A percentile compares a stretch with the other conserved stretches of the same genome.
These are phyloP conservation scores for Ustilago xerochloae DNA, from an alignment of 1,284 basidiomycete genomes.

Conservation along the genomic window DNA sequence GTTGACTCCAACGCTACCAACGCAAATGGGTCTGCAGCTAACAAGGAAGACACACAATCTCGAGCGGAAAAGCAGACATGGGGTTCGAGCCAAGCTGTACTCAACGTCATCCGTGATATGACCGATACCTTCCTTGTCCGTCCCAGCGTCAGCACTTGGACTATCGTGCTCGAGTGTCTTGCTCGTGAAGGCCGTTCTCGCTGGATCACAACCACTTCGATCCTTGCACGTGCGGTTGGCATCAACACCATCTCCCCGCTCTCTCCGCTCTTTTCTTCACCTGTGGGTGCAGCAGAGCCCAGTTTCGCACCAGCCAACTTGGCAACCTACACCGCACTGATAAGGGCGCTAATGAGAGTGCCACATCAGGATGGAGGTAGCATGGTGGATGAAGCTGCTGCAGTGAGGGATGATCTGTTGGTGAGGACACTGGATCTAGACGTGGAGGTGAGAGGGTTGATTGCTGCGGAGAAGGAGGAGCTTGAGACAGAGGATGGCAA, in stretches of 20 bases:
- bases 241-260: constrained; percentile 22
- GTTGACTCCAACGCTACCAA: neutral
- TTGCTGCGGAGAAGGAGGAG: constrained; percentile 4
- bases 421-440: constrained; percentile 27
- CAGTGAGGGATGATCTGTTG: constrained; percentile 39
- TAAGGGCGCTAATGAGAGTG: constrained; percentile 25
- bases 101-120: constrained; percentile 43
- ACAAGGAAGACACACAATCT: neutral
- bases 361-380: constrained; percentile 15
- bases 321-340: constrained; percentile 40
- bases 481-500: constrained; percentile 5
- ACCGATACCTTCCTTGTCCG: constrained; percentile 18
- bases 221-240: constrained; percentile 27
- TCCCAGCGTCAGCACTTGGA: constrained; percentile 38
- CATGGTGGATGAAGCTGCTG: constrained; percentile 23
- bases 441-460: neutral
- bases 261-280: neutral
- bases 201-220: constrained; percentile 11
- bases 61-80: constrained; percentile 7
- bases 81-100: constrained; percentile 29
- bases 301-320: constrained; percentile 26
- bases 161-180: constrained; percentile 43
- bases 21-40: too few relatives aligned
- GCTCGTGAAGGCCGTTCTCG: constrained; percentile 27
- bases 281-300: neutral